phyloP scores from a whole-genome alignment of 2,329 filamentous ascomycete genomes.

The Colletotrichum tanaceti region DNA sequence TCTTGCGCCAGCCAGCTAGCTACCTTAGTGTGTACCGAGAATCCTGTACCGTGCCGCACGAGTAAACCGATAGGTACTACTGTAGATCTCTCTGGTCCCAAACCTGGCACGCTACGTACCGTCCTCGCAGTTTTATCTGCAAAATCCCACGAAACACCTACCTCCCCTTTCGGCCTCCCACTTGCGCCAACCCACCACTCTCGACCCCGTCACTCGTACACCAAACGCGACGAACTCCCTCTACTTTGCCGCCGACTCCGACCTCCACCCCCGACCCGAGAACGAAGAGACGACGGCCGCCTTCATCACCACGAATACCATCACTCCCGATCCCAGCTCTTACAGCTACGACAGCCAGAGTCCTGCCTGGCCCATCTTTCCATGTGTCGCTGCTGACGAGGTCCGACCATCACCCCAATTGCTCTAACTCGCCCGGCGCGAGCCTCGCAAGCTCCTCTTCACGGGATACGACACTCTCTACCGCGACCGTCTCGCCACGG shows the following conservation, averaged over 20 bases:
- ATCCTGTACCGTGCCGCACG: neutral
- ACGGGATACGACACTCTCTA: conserved; percentile 35
- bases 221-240: conserved; percentile 25
- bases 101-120: conserved; percentile 34
- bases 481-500: conserved; percentile 23
- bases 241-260: conserved; percentile 13
- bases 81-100: neutral
- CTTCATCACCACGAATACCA: conserved; percentile 5
- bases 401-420: conserved; percentile 24
- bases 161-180: conserved; percentile 32
- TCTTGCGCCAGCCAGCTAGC: conserved; percentile 1
- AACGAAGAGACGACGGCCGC: conserved; percentile 14
- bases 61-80: conserved; percentile 17
- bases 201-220: conserved; percentile 17
- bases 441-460: conserved; percentile 39
- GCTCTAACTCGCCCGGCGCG: conserved; percentile 44
- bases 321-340: conserved; percentile 1
- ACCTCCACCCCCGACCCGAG: conserved; percentile 12
- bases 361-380: conserved; percentile 19
- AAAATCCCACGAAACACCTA: conserved; percentile 39
- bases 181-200: conserved; percentile 31
- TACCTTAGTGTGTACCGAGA: conserved; percentile 4
- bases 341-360: conserved; percentile 21
- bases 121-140: conserved; percentile 32
- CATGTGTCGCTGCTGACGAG: conserved; percentile 41